Conservation (phyloP, 768 basidiomycete genomes). For the Boletus reticuloceps region DNA sequence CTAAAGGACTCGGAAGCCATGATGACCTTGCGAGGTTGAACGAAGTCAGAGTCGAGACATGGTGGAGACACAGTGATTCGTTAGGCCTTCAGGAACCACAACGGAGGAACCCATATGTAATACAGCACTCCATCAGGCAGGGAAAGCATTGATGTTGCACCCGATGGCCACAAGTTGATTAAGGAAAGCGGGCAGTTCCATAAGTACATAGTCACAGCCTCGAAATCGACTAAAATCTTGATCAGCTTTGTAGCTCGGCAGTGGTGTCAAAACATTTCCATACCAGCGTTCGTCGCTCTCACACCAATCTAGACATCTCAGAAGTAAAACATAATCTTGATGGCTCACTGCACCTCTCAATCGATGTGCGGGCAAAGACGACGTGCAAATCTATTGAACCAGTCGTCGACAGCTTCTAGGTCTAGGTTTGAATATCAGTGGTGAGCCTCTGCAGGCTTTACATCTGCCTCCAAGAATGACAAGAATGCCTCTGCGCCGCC, state of each 20-base stretch:
- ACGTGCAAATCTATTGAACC: slow-evolving; percentile 17
- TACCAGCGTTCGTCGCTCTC: not conserved
- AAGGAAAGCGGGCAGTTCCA: no score
- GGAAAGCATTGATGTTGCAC: no score
- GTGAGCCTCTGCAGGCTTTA: slow-evolving; percentile 64
- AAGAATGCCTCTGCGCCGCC: slow-evolving; percentile 74
- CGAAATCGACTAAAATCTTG: no score
- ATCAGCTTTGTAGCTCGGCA: not conserved
- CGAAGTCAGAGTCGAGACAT: no score
- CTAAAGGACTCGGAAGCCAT: no score
- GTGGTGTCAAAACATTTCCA: not conserved
- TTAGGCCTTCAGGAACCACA: no score
- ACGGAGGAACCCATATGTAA: no score
- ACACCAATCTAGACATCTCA: not conserved
- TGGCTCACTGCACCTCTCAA: not conserved
- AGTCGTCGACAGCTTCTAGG: not conserved
- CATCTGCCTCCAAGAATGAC: slow-evolving; percentile 76
- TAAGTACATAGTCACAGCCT: no score
- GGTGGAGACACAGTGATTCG: no score
- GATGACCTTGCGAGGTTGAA: no score
- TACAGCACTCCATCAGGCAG: no score
- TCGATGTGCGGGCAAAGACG: not conserved
- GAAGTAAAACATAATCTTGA: not conserved
- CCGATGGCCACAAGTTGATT: no score
- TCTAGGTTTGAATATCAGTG: slow-evolving; percentile 32